These are phyloP conservation scores for Strigomonas galati DNA, from an alignment of 208 protist genomes.

Conservation along the genomic window DNA sequence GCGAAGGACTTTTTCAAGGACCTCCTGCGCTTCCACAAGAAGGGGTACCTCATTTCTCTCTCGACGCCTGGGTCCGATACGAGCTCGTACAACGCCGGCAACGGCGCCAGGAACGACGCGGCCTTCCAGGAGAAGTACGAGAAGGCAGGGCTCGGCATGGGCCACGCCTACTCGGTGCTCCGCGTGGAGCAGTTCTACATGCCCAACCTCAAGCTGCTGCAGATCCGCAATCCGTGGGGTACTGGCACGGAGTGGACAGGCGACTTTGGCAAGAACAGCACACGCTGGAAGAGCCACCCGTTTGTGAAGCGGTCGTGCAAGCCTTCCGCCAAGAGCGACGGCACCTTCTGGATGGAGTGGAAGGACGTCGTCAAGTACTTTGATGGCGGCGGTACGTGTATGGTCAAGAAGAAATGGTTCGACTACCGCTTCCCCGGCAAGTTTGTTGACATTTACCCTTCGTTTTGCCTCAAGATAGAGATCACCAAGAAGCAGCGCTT, in stretches of 20 bases:
- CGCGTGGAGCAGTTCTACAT: slow-evolving; percentile 27
- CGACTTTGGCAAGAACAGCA: slow-evolving; percentile 31
- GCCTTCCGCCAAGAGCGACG: slow-evolving; percentile 24
- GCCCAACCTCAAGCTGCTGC: slow-evolving; percentile 32
- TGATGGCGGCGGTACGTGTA: slow-evolving; percentile 52
- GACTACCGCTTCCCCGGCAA: slow-evolving; percentile 48
- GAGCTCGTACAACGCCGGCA: slow-evolving; percentile 22
- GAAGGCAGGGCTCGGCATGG: slow-evolving; percentile 25
- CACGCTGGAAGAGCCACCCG: slow-evolving; percentile 29
- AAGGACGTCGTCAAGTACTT: slow-evolving; percentile 51
- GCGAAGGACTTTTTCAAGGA: slow-evolving; percentile 26
- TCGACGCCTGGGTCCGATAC: slow-evolving; percentile 30
- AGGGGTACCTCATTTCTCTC: slow-evolving; percentile 34
- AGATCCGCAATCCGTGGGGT: slow-evolving; percentile 38
- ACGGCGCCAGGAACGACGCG: slow-evolving; percentile 13
- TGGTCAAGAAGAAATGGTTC: slow-evolving; percentile 22
- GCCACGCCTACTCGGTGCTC: slow-evolving; percentile 40
- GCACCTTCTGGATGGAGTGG: slow-evolving; percentile 67
- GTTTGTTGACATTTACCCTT: slow-evolving; percentile 40
- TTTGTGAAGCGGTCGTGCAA: slow-evolving; percentile 26
- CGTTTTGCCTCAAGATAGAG: slow-evolving; percentile 41
- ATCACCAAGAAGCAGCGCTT: slow-evolving; percentile 29
- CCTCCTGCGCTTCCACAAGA: slow-evolving; percentile 19
- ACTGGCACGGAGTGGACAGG: slow-evolving; percentile 33
- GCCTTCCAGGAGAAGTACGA: slow-evolving; percentile 24